Percentiles rank a stretch among this genome's conserved stretches.
These are phyloP conservation scores for Coprinopsis sp. DNA, from an alignment of 768 basidiomycete species.

Conservation along the genomic window DNA sequence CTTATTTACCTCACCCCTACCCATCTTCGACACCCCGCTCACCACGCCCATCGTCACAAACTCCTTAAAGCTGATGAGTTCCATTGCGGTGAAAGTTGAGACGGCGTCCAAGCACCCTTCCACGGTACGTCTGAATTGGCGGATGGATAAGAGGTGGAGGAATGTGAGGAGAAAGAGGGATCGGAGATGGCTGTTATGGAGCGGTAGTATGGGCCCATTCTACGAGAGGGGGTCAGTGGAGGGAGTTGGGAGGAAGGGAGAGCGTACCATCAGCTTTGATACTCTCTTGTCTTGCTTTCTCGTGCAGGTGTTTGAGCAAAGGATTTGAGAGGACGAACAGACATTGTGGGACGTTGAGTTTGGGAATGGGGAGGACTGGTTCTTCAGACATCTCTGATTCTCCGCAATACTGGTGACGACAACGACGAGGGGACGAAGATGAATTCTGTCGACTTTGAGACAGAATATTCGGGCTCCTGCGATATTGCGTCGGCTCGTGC, in stretches of 20 bases:
- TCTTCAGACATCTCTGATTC: conserved; percentile 70
- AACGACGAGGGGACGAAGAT: too few species aligned
- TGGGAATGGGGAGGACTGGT: conserved; percentile 78
- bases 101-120: conserved; percentile 86
- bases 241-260: background rate
- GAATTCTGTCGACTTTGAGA: too few species aligned
- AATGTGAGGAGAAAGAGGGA: conserved; percentile 56
- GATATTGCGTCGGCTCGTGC: too few species aligned
- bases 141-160: conserved; percentile 76
- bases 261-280: conserved; percentile 72
- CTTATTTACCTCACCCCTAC: conserved; percentile 85
- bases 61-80: conserved; percentile 83
- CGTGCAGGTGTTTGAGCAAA: conserved; percentile 57
- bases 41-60: conserved; percentile 86
- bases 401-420: too few species aligned
- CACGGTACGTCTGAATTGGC: conserved; percentile 90
- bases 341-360: conserved; percentile 76
- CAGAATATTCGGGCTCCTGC: too few species aligned
- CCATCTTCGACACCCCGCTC: conserved; percentile 68
- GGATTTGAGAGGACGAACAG: conserved; percentile 69
- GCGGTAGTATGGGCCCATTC: conserved; percentile 85
- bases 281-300: conserved; percentile 58
- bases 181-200: conserved; percentile 49
- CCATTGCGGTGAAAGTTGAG: conserved; percentile 91
- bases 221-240: conserved; percentile 20